phyloP scores from a whole-genome alignment of 2,329 filamentous ascomycete genomes.

The Penicillium sp. region DNA sequence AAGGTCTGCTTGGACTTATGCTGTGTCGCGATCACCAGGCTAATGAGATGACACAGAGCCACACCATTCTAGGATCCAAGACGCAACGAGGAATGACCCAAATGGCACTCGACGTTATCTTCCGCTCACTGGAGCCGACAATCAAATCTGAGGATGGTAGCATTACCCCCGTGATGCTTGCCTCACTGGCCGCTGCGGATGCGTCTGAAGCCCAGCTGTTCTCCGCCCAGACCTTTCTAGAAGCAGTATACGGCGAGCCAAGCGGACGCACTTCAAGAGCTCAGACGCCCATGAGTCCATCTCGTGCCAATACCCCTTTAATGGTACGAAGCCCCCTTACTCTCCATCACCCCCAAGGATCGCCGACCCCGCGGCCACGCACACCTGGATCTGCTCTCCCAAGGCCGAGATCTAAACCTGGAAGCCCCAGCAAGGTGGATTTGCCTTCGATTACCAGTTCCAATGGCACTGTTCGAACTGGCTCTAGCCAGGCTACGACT shows the following conservation, averaged over 20 bases:
- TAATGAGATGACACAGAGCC: constrained; percentile 60
- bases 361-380: constrained; percentile 17
- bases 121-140: constrained; percentile 72
- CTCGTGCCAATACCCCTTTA: constrained; percentile 46
- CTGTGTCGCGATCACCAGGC: not conserved
- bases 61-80: constrained; percentile 89
- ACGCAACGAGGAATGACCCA: constrained; percentile 87
- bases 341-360: constrained; percentile 24
- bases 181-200: constrained; percentile 74
- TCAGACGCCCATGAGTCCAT: constrained; percentile 63
- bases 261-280: constrained; percentile 62
- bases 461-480: constrained; percentile 10
- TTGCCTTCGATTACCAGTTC: not conserved
- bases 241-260: constrained; percentile 70
- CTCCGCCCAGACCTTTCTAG: constrained; percentile 73
- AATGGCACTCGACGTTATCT: constrained; percentile 84
- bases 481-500: constrained; percentile 1
- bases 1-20: constrained; percentile 63
- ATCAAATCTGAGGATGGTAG: constrained; percentile 61
- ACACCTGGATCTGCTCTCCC: constrained; percentile 18
- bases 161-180: constrained; percentile 61
- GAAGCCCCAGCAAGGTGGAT: constrained; percentile 13
- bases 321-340: constrained; percentile 43
- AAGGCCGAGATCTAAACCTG: constrained; percentile 9
- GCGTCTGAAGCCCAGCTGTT: constrained; percentile 76